Evolutionary conservation across 352 stramenopile genomes (phyloP).

Genomic region (Blastocystis sp.): DNA sequence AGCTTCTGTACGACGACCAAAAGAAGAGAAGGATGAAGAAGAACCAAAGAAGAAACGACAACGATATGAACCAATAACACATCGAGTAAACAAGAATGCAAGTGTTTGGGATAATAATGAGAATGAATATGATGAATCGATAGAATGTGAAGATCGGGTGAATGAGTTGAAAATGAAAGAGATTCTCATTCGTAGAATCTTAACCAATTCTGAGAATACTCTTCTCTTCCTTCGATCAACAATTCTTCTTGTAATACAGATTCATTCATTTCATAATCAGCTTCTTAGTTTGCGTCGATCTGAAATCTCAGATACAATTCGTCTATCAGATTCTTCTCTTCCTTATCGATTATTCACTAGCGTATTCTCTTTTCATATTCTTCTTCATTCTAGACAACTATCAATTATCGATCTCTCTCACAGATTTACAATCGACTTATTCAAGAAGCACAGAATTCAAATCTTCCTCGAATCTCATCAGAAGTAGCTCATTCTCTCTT

Average conservation of each 20-base stretch:
- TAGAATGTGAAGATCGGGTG: not conserved
- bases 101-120: not conserved
- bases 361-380: too few species aligned
- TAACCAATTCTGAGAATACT: not conserved
- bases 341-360: too few species aligned
- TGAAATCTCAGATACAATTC: not conserved
- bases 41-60: not conserved
- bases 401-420: not conserved
- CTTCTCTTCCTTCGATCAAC: not conserved
- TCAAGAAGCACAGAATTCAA: too few species aligned
- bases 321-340: not conserved
- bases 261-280: not conserved
- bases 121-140: not conserved
- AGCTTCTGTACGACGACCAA: not conserved
- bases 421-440: too few species aligned
- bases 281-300: not conserved
- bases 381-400: too few species aligned
- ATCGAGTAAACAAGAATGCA: not conserved
- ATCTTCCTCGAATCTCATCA: not conserved
- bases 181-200: not conserved
- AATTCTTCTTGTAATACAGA: not conserved
- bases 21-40: not conserved
- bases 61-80: not conserved
- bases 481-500: not conserved
- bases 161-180: not conserved